Evolutionary conservation across 1,284 basidiomycete species (phyloP).

Genomic region (Malassezia sp.): DNA sequence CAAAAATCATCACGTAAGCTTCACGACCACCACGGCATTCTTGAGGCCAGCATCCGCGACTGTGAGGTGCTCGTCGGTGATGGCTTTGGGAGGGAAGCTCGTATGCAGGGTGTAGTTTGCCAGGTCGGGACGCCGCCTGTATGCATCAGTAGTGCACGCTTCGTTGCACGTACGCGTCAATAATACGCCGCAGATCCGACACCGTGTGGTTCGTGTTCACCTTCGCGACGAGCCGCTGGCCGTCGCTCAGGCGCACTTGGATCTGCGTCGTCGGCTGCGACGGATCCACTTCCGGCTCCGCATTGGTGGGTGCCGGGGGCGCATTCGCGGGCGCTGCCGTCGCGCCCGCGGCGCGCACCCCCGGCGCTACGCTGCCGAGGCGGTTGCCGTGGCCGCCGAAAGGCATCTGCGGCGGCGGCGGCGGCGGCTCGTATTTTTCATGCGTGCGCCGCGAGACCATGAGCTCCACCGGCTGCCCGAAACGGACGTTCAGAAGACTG

Average conservation of each 20-base stretch:
- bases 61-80: constrained; percentile 34
- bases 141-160: neutral
- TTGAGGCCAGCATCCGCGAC: constrained; percentile 37
- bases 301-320: neutral
- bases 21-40: constrained; percentile 41
- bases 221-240: constrained; percentile 68
- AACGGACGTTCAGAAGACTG: constrained; percentile 62
- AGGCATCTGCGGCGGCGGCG: constrained; percentile 49
- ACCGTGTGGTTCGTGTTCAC: constrained; percentile 90
- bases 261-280: constrained; percentile 72
- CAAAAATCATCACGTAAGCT: neutral
- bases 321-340: constrained; percentile 15
- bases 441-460: constrained; percentile 63
- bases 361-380: constrained; percentile 54
- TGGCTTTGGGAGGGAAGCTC: constrained; percentile 41
- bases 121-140: constrained; percentile 35
- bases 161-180: constrained; percentile 64
- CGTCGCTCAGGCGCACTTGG: constrained; percentile 82
- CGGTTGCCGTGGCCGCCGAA: constrained; percentile 73
- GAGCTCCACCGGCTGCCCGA: constrained; percentile 75
- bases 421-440: constrained; percentile 62
- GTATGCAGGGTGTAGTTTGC: constrained; percentile 32
- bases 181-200: constrained; percentile 69
- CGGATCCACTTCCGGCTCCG: constrained; percentile 63
- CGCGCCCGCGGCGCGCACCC: constrained; percentile 46